Conservation (phyloP, 306 rosid species). For the Trifolium pratense region DNA sequence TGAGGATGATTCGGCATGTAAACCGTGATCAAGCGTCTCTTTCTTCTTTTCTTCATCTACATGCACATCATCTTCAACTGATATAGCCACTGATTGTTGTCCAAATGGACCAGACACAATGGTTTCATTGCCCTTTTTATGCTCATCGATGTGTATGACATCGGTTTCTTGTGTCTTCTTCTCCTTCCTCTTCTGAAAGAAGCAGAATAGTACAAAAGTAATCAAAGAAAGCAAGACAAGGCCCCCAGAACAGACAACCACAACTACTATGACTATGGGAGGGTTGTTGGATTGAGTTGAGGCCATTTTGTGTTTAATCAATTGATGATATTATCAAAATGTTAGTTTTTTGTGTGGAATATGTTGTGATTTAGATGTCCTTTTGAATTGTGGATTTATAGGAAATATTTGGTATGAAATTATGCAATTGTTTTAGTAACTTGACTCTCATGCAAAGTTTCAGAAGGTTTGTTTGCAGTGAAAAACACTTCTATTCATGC, state of each 20-base stretch:
- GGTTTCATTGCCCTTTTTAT: slow-evolving; percentile 55
- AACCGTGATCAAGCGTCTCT: slow-evolving; percentile 44
- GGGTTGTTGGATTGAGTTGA: slow-evolving; percentile 44
- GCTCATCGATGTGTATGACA: slow-evolving; percentile 62
- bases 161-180: slow-evolving; percentile 55
- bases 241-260: slow-evolving; percentile 64
- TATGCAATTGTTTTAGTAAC: slow-evolving; percentile 46
- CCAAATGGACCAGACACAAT: slow-evolving; percentile 69
- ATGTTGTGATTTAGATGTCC: slow-evolving; percentile 17
- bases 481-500: slow-evolving; percentile 57
- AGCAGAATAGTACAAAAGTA: slow-evolving; percentile 59
- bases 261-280: slow-evolving; percentile 60
- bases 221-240: slow-evolving; percentile 62
- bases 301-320: slow-evolving; percentile 51
- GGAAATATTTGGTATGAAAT: slow-evolving; percentile 24
- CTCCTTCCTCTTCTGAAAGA: slow-evolving; percentile 56
- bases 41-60: slow-evolving; percentile 52
- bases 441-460: slow-evolving; percentile 75
- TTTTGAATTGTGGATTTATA: slow-evolving; percentile 48
- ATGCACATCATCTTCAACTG: slow-evolving; percentile 75
- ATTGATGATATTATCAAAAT: neutral
- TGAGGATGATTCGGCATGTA: slow-evolving; percentile 47
- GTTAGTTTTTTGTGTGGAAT: slow-evolving; percentile 15
- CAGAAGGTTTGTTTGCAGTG: slow-evolving; percentile 62
- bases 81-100: slow-evolving; percentile 41